Conservation (phyloP, 2,329 filamentous ascomycete species). For the Fusarium sp. region DNA sequence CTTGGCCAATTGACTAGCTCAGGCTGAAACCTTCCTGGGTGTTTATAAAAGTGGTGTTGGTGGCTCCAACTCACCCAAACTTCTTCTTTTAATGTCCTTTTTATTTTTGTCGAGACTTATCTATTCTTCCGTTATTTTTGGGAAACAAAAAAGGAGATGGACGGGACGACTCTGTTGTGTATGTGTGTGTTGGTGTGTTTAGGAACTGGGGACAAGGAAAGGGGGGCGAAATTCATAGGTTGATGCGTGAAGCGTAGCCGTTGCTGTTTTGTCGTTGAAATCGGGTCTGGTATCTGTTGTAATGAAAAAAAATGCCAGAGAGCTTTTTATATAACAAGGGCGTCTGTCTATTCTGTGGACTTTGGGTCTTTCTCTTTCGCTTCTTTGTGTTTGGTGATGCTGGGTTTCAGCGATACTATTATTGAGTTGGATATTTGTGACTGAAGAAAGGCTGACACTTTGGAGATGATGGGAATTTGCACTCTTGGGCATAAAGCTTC, state of each 20-base stretch:
- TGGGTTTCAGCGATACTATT: conserved; percentile 4
- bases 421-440: neutral
- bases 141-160: conserved; percentile 46
- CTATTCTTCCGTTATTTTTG: conserved; percentile 47
- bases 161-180: conserved; percentile 39
- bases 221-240: conserved; percentile 33
- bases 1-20: conserved; percentile 28
- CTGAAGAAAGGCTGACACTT: neutral
- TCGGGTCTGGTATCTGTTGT: conserved; percentile 46
- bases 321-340: conserved; percentile 31
- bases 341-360: conserved; percentile 26
- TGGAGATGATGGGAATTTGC: neutral
- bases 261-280: conserved; percentile 44
- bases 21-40: conserved; percentile 24
- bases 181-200: conserved; percentile 34
- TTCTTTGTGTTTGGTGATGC: conserved; percentile 14
- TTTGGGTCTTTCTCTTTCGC: neutral
- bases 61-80: conserved; percentile 23
- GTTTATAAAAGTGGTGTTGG: conserved; percentile 35
- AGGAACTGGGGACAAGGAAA: conserved; percentile 26
- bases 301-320: conserved; percentile 46
- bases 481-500: neutral
- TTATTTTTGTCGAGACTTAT: conserved; percentile 48
- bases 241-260: conserved; percentile 46
- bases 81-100: conserved; percentile 46